Conservation (phyloP, 2,329 filamentous ascomycete genomes). For the Monilinia aucupariae region DNA sequence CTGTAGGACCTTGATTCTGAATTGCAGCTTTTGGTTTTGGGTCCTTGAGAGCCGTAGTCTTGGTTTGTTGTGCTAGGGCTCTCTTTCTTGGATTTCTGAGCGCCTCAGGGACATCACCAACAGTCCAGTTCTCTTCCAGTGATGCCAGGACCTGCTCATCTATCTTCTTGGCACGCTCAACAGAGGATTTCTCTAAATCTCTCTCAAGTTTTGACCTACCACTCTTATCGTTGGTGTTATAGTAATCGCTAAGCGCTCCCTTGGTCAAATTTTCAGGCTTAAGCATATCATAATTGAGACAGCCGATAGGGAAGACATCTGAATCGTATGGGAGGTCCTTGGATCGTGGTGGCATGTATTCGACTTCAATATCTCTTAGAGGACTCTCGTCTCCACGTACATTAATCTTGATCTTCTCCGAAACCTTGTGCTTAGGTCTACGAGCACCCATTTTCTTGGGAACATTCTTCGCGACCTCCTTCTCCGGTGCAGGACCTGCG, state of each 20-base stretch:
- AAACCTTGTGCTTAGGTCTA: constrained; percentile 49
- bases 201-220: constrained; percentile 59
- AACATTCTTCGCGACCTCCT: constrained; percentile 58
- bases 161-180: constrained; percentile 44
- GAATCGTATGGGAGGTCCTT: constrained; percentile 63
- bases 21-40: constrained; percentile 26
- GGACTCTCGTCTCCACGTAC: constrained; percentile 50
- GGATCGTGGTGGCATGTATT: constrained; percentile 78
- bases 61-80: constrained; percentile 18
- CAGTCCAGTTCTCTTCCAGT: constrained; percentile 57
- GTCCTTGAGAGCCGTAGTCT: constrained; percentile 15
- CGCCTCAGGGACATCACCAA: constrained; percentile 50
- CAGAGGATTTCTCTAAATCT: constrained; percentile 48
- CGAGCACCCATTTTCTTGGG: constrained; percentile 50
- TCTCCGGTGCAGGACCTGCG: constrained; percentile 54
- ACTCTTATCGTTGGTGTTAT: constrained; percentile 59
- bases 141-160: constrained; percentile 64
- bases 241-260: constrained; percentile 41
- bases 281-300: constrained; percentile 52
- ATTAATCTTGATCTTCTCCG: constrained; percentile 56
- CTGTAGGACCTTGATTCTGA: constrained; percentile 41
- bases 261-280: constrained; percentile 55
- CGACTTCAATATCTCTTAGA: constrained; percentile 61
- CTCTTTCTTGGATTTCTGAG: constrained; percentile 34
- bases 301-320: constrained; percentile 57